Evolutionary conservation across 2,329 filamentous ascomycete genomes (phyloP), one percentile per base, ranked within the genome.

Genomic region (Sporothrix phasma): DNA sequence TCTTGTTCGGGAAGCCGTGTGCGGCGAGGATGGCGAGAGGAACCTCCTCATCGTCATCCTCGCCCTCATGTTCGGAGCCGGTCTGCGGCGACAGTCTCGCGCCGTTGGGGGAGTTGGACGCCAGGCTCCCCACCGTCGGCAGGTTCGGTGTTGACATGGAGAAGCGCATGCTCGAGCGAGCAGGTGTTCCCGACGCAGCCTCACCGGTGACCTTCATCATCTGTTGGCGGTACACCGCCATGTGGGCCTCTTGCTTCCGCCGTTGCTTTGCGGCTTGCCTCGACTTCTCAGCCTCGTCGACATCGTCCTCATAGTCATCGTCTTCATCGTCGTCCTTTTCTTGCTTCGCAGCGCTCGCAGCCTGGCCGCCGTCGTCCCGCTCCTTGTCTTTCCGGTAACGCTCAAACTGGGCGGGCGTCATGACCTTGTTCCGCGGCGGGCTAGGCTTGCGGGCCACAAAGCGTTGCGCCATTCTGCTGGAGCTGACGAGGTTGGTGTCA

Each of bases 181-280:
- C 74, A 11, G 77, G 71, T 13, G 75, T 69, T 47, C 77, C 76
- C 11, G 80, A 74, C 4, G 80, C 74, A 24, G 85, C 77, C 69
- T 93, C 90, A 56, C 92, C 92, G 0, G 91, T 95, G 34, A 94
- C 88, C 76, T 96, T 96, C 89, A 93, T 96, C 92, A 96, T 96
- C 75, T 94, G 89, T 74, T 96, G 92, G 65, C 92, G 85, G 74
- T 96, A 96, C 1, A 96, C 88, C 1, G 90, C 83, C 79, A 96
- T 87, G 73, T 94, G 90, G 13, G 92, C 92, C 74, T 96, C 90
- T 73, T 96, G 92, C 78, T 92, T 94, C 70, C 86, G 84, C 67
- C 92, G 82, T 73, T 94, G 90, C 73, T 87, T 89, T 19, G 88
- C 85, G 54, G 88, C 81, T 72, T 89, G 82, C 72, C 81, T 88